Percentiles rank a stretch among this genome's conserved stretches.
phyloP scores from a whole-genome alignment of 2,329 filamentous ascomycete genomes.

The Penicillium decumbens region DNA sequence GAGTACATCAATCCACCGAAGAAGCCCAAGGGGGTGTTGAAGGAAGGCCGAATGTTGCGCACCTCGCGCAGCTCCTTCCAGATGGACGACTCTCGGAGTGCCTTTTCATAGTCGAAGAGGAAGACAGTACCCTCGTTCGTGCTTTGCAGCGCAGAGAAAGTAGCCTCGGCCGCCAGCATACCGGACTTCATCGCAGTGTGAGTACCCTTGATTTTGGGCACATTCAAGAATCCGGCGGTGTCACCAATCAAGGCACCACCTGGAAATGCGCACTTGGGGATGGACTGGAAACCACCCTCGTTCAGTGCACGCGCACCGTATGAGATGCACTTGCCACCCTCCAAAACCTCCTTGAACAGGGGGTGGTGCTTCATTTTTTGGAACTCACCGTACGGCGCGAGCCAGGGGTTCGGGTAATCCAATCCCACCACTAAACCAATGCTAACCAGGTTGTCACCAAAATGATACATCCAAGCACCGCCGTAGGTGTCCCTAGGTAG shows the following conservation, averaged over 20 bases:
- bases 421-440: constrained; percentile 87
- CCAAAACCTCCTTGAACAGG: constrained; percentile 77
- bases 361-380: constrained; percentile 98
- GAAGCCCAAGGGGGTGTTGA: constrained; percentile 79
- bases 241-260: constrained; percentile 94
- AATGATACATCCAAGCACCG: constrained; percentile 99
- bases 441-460: constrained; percentile 92
- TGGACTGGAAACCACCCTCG: constrained; percentile 95
- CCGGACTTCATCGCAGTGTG: constrained; percentile 97
- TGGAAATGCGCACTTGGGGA: constrained; percentile 94
- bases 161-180: constrained; percentile 90
- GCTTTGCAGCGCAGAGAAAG: constrained; percentile 67
- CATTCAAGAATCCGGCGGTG: constrained; percentile 92
- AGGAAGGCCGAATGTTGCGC: constrained; percentile 94
- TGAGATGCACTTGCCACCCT: constrained; percentile 95
- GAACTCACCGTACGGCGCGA: constrained; percentile 93
- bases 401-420: constrained; percentile 94
- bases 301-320: constrained; percentile 89
- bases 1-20: constrained; percentile 91
- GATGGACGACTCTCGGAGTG: constrained; percentile 77
- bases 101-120: constrained; percentile 88
- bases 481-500: constrained; percentile 85
- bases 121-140: constrained; percentile 68
- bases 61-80: constrained; percentile 94
- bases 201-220: constrained; percentile 97